Conservation (phyloP, 768 basidiomycete species). For the Hemileccinum impolitum region DNA sequence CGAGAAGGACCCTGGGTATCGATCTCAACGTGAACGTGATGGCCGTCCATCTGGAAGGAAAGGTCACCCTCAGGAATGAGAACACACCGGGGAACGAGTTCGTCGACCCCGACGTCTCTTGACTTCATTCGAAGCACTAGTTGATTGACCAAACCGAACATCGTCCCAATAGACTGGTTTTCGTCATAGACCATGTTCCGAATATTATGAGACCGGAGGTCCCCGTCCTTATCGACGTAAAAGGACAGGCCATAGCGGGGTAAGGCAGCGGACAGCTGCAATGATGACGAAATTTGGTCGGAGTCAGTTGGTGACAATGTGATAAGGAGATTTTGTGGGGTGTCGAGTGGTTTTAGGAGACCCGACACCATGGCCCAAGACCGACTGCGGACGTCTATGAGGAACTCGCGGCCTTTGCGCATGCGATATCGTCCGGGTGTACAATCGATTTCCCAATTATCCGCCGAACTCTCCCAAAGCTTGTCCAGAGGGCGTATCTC, state of each 20-base stretch:
- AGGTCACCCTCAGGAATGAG: conserved; percentile 39
- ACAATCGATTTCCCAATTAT: conserved; percentile 27
- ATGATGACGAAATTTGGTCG: background rate
- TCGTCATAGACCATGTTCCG: conserved; percentile 41
- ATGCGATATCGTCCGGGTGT: conserved; percentile 7
- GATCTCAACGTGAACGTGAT: conserved; percentile 19
- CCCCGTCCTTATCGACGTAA: conserved; percentile 29
- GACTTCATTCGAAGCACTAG: conserved; percentile 37
- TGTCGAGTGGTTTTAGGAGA: conserved; percentile 25
- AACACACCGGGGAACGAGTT: conserved; percentile 23
- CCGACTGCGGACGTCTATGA: conserved; percentile 28
- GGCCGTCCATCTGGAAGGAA: conserved; percentile 4
- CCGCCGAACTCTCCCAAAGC: conserved; percentile 23
- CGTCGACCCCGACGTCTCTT: background rate
- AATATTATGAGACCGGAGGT: conserved; percentile 40
- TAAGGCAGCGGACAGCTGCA: conserved; percentile 29
- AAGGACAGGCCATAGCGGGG: conserved; percentile 44
- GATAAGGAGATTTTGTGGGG: conserved; percentile 21
- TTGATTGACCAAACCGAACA: conserved; percentile 41
- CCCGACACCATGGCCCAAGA: conserved; percentile 28
- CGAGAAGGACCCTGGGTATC: background rate
- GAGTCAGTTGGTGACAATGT: background rate
- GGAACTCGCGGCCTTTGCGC: conserved; percentile 1
- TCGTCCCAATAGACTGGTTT: conserved; percentile 39
- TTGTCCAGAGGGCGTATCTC: conserved; percentile 28